Conservation (phyloP, 768 basidiomycete genomes). For the Tulasnella sp. region DNA sequence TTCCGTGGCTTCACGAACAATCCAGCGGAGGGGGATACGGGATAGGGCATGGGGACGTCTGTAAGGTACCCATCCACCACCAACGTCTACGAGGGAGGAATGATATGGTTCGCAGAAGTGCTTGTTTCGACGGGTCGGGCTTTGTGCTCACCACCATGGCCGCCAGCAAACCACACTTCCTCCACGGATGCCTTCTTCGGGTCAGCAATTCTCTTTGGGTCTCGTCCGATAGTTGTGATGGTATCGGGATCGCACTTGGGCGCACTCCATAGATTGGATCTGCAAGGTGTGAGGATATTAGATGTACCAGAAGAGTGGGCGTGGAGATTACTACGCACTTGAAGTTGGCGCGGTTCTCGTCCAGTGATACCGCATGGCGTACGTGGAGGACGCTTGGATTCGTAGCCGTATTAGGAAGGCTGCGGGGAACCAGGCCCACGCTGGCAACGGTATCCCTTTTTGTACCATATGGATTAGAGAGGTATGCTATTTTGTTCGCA, state of each 20-base stretch:
- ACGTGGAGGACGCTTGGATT: conserved; percentile 20
- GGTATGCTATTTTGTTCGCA: neutral
- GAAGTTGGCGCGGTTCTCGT: conserved; percentile 25
- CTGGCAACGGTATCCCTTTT: conserved; percentile 12
- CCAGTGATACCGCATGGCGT: conserved; percentile 24
- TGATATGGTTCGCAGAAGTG: neutral
- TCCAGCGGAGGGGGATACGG: conserved; percentile 19
- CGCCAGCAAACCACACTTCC: conserved; percentile 15
- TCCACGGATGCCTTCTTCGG: neutral
- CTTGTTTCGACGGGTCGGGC: neutral
- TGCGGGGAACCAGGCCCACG: conserved; percentile 10
- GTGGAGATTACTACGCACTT: conserved; percentile 11
- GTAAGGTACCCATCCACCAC: conserved; percentile 9
- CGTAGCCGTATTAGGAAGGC: neutral
- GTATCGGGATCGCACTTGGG: neutral
- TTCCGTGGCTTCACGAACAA: conserved; percentile 8
- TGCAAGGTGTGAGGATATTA: no score
- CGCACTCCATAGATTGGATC: neutral
- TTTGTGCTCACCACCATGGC: neutral
- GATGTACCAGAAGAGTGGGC: no score
- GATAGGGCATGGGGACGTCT: conserved; percentile 2
- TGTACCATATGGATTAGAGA: no score
- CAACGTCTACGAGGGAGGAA: conserved; percentile 1
- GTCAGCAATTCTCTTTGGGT: neutral
- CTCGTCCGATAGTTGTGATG: no score